Percentiles rank a stretch among this genome's conserved stretches.
phyloP scores from a whole-genome alignment of 2,329 filamentous ascomycete genomes.

The Trichoderma sp. region DNA sequence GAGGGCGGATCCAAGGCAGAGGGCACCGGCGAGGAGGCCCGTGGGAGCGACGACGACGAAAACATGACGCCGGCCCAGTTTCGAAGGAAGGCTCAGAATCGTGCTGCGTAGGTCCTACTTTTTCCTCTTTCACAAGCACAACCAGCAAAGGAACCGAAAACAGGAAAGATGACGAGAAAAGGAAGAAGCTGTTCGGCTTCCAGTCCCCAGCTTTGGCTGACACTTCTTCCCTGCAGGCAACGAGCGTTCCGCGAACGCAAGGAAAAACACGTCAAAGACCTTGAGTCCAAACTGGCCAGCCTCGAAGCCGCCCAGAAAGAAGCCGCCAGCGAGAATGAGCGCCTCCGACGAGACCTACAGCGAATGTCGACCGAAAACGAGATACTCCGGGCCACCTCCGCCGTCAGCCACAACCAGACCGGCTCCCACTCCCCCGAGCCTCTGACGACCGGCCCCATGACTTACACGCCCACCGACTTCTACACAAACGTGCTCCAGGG shows the following conservation, averaged over 20 bases:
- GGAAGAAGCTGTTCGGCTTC: neutral
- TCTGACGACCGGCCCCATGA: slow-evolving; percentile 66
- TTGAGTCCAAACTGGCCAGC: slow-evolving; percentile 79
- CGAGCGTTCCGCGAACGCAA: slow-evolving; percentile 95
- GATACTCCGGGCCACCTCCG: slow-evolving; percentile 79
- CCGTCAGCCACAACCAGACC: slow-evolving; percentile 39
- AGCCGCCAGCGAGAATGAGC: slow-evolving; percentile 81
- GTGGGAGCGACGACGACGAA: slow-evolving; percentile 59
- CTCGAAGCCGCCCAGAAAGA: slow-evolving; percentile 74
- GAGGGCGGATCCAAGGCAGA: slow-evolving; percentile 42
- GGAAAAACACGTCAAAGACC: slow-evolving; percentile 89
- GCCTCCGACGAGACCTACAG: slow-evolving; percentile 79
- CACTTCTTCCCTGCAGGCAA: slow-evolving; percentile 61
- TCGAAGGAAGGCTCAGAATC: slow-evolving; percentile 62
- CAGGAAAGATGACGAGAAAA: neutral
- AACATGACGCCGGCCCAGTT: slow-evolving; percentile 60
- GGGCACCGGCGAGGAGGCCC: slow-evolving; percentile 41
- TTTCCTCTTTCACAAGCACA: neutral
- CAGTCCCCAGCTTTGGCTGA: neutral
- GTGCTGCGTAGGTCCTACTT: slow-evolving; percentile 57
- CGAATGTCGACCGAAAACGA: slow-evolving; percentile 89
- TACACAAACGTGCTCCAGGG: slow-evolving; percentile 64
- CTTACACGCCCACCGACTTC: slow-evolving; percentile 72
- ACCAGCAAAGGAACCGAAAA: neutral
- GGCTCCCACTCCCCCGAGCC: slow-evolving; percentile 50